Conservation (phyloP, 352 stramenopile genomes). For the Phytophthora fragariaefolia region DNA sequence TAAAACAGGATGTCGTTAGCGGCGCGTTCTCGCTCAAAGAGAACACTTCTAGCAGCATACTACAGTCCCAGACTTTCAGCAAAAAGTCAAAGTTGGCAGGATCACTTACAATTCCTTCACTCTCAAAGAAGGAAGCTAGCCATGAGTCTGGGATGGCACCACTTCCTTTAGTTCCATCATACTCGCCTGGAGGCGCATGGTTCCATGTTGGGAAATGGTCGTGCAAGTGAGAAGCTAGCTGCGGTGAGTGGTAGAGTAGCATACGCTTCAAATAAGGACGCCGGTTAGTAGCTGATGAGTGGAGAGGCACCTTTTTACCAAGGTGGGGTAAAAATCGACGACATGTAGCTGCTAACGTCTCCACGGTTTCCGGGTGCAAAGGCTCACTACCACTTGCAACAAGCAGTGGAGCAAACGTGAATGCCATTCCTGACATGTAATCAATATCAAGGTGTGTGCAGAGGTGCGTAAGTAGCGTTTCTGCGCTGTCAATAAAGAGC, state of each 20-base stretch:
- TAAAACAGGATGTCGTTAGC: conserved; percentile 34
- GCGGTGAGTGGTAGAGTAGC: conserved; percentile 77
- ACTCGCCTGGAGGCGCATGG: conserved; percentile 34
- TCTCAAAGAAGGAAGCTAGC: conserved; percentile 83
- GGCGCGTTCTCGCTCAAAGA: conserved; percentile 12
- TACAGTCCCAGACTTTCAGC: conserved; percentile 78
- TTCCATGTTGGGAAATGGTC: conserved; percentile 79
- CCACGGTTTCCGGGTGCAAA: conserved; percentile 64
- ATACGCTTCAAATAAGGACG: conserved; percentile 70
- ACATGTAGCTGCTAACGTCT: conserved; percentile 54
- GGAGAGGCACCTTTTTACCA: conserved; percentile 37
- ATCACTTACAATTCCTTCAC: conserved; percentile 39
- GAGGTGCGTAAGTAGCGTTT: conserved; percentile 72
- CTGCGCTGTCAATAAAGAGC: conserved; percentile 79
- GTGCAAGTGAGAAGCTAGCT: conserved; percentile 76
- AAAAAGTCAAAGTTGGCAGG: conserved; percentile 57
- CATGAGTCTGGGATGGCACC: conserved; percentile 66
- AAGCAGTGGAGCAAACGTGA: conserved; percentile 66
- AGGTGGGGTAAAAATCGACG: conserved; percentile 62
- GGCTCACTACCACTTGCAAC: conserved; percentile 71
- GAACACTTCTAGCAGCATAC: conserved; percentile 52
- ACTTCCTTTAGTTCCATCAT: conserved; percentile 24
- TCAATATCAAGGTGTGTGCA: conserved; percentile 70
- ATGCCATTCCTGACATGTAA: conserved; percentile 55
- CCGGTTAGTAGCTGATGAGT: conserved; percentile 39